Base-by-base conservation (phyloP, 345 rosid genomes). In the Brassica juncea region DNA sequence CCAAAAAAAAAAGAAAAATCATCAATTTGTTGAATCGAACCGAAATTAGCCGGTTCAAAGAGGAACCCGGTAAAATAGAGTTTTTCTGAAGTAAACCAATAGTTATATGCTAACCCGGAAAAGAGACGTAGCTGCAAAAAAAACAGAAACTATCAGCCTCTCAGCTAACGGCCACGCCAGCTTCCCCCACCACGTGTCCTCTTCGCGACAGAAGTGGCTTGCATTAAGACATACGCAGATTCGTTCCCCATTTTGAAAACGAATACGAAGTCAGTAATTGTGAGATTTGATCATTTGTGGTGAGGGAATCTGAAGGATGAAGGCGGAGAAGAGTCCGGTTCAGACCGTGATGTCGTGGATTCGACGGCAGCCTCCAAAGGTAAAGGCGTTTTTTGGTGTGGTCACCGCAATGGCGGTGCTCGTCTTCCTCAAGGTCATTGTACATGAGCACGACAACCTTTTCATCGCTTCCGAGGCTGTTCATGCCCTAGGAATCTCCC, bases 391-490 rank as follows among this genome's bases (percentile, higher is more conserved):
- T 80, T 81, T 92, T 28, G 87, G 82, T 4, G 86, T 87, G 73
- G 79, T 88, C 11, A 66, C 87, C 28, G 94, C 84, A 67, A 82
- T 94, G 84, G 80, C 84, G 49, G 85, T 88, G 7, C 88, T 94
- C 8, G 88, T 90, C 9, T 77, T 94, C 73, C 88, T 94, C 16
- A 88, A 89, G 77, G 78, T 85, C 84, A 83, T 91, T 75, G 97
- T 94, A 0, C 86, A 92, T 72, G 97, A 91, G 78, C 94, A 94
- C 80, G 93, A 92, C 77, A 94, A 89, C 83, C 90, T 94, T 74
- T 94, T 91, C 81, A 89, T 94, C 16, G 91, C 91, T 27, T 87
- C 97, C 5, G 97, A 94, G 88, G 87, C 92, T 65, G 97, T 91
- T 15, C 98, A 92, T 63, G 92, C 97, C 47, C 15, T 92, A 4